Evolutionary conservation across 768 basidiomycete genomes (phyloP), one percentile per base, ranked within the genome.

Genomic region (Calocera cornea): DNA sequence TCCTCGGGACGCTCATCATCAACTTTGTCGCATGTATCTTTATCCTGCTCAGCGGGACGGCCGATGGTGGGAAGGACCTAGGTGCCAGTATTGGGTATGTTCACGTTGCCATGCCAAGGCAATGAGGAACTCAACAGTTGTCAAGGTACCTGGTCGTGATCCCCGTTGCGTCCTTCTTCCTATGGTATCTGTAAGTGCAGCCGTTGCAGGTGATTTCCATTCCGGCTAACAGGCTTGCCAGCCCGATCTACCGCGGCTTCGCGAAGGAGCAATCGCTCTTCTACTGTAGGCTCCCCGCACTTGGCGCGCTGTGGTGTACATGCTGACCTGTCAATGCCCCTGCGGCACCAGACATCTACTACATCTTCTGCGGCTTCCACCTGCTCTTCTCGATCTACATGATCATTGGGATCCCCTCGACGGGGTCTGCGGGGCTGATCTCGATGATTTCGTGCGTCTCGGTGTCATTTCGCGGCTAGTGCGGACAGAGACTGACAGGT

Each of bases 261-360:
- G 92, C 93, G 87, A 95, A 97, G 92, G 91, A 93, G 80, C 92
- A 93, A 85, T 84, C 92, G 1, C 78, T 95, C 75, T 95, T 94
- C 80, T 95, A 90, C 78, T 95, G 92, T 92, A 78, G 78, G 88
- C 69, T 10, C 16, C 36, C 41, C 41, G 40, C 41, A 64, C 50
- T 34, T 65, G 34, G 27, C 44, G 19, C 1, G n/a, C 19, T n/a
- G n/a, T n/a, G 19, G 22, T 1, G 27, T 34, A 16, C 40, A 1
- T 2, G 14, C 41, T 69, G 14, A 44, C 64, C 22, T 31, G 31
- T 41, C 34, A 54, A 65, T 2, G 63, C 27, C 24, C n/a, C 49
- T 19, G 24, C 34, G 1, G 19, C 36, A 64, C 24, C 73, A 97
- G 95, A 97, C 80, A 77, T 97, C 71, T 99, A 92, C 82, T 95